Evolutionary conservation across 805 yeast species (phyloP).

Genomic region (Hanseniaspora vineae): DNA sequence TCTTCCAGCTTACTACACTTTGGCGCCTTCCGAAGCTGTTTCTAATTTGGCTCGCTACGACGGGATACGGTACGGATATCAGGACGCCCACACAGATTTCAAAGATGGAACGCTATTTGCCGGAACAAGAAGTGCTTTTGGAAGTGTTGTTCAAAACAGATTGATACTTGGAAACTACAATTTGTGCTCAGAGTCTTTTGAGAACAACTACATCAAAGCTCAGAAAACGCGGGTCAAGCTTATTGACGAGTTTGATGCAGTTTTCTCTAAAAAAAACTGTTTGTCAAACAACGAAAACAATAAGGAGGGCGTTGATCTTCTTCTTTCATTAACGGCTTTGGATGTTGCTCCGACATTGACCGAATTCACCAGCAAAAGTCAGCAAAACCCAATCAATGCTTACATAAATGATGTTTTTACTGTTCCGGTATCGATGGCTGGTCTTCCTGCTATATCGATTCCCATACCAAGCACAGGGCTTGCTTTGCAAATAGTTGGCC

Average conservation of each 20-base stretch:
- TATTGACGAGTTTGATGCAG: slow-evolving; percentile 49
- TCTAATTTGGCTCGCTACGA: slow-evolving; percentile 85
- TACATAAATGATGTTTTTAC: slow-evolving; percentile 78
- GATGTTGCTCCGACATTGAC: slow-evolving; percentile 40
- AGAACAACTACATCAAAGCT: slow-evolving; percentile 69
- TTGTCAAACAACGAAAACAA: slow-evolving; percentile 13
- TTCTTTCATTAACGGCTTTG: slow-evolving; percentile 63
- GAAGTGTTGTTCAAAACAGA: slow-evolving; percentile 72
- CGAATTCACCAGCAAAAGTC: slow-evolving; percentile 26
- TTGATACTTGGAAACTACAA: slow-evolving; percentile 79
- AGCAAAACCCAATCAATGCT: slow-evolving; percentile 39
- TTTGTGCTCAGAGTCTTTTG: slow-evolving; percentile 55
- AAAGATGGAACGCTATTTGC: slow-evolving; percentile 32
- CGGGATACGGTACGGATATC: slow-evolving; percentile 73
- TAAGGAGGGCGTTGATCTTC: slow-evolving; percentile 41
- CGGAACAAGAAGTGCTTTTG: slow-evolving; percentile 54
- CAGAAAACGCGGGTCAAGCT: slow-evolving; percentile 48
- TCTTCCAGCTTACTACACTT: slow-evolving; percentile 71
- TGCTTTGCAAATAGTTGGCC: slow-evolving; percentile 78
- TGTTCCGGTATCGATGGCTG: slow-evolving; percentile 84
- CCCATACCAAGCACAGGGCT: slow-evolving; percentile 36
- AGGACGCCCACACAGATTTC: slow-evolving; percentile 27
- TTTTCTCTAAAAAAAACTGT: slow-evolving; percentile 43
- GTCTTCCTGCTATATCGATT: slow-evolving; percentile 71
- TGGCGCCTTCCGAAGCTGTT: slow-evolving; percentile 89